phyloP scores from a whole-genome alignment of 1,139 yeast species.

The Taphrina flavorubra region DNA sequence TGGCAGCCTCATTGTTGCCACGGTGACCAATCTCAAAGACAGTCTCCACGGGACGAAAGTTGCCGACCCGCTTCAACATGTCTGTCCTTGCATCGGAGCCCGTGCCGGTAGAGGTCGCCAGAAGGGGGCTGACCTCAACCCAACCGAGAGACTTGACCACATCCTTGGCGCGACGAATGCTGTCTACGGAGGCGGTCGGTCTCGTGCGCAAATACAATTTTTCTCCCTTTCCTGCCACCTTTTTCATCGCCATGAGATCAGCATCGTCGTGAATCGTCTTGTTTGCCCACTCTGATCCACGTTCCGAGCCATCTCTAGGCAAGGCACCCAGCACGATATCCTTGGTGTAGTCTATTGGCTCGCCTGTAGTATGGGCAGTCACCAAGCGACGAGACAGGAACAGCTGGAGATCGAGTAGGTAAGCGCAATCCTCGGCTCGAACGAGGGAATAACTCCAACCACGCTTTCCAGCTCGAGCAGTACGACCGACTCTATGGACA shows the following conservation, averaged over 20 bases:
- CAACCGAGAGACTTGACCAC: constrained; percentile 74
- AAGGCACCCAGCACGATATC: constrained; percentile 82
- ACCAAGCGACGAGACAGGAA: constrained; percentile 84
- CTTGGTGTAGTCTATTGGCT: constrained; percentile 63
- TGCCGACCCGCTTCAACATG: constrained; percentile 71
- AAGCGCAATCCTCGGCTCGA: constrained; percentile 84
- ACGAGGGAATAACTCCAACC: constrained; percentile 98
- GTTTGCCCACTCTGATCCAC: constrained; percentile 72
- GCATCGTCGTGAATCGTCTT: constrained; percentile 67
- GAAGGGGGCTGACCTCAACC: constrained; percentile 81
- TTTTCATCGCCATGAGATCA: constrained; percentile 68
- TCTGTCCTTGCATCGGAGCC: constrained; percentile 71
- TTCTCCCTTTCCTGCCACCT: constrained; percentile 86
- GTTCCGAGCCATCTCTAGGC: constrained; percentile 76
- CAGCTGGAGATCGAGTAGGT: constrained; percentile 84
- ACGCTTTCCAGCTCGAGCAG: constrained; percentile 97
- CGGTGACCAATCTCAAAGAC: constrained; percentile 76
- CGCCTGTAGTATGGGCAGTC: constrained; percentile 54
- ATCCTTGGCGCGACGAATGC: constrained; percentile 83
- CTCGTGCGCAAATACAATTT: constrained; percentile 83
- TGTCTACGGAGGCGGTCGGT: constrained; percentile 82
- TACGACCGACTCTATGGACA: constrained; percentile 97
- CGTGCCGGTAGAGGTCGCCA: constrained; percentile 45
- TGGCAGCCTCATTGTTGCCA: constrained; percentile 67
- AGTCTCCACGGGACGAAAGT: constrained; percentile 78